phyloP scores from a whole-genome alignment of 352 stramenopile species.

The Phytophthora pseudosyringae region DNA sequence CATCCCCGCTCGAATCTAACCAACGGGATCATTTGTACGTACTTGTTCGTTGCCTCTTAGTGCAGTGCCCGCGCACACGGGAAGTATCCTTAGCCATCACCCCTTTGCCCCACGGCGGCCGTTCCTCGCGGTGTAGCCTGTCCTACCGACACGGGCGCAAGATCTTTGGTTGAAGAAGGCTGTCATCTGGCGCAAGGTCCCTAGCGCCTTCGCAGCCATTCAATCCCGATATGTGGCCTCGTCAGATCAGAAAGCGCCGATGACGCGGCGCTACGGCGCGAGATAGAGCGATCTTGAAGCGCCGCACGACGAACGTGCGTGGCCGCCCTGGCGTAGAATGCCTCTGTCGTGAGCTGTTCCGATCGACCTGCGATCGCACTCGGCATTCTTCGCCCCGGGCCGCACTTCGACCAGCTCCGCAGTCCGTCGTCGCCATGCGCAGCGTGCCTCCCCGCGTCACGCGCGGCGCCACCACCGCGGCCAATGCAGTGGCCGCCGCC shows the following conservation, averaged over 20 bases:
- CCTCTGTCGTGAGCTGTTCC: background rate
- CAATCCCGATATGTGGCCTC: slow-evolving; percentile 19
- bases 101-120: background rate
- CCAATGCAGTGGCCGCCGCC: slow-evolving; percentile 22
- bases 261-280: slow-evolving; percentile 12
- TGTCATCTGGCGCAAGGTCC: slow-evolving; percentile 7
- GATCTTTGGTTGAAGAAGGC: slow-evolving; percentile 6
- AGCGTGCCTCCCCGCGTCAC: slow-evolving; percentile 24
- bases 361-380: slow-evolving; percentile 18
- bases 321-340: too few relatives aligned
- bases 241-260: slow-evolving; percentile 19
- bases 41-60: too few relatives aligned
- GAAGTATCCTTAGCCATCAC: too few relatives aligned
- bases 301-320: slow-evolving; percentile 9
- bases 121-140: background rate
- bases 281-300: slow-evolving; percentile 30
- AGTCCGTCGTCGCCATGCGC: slow-evolving; percentile 15
- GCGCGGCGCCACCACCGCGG: slow-evolving; percentile 16
- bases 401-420: background rate
- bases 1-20: too few relatives aligned
- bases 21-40: too few relatives aligned
- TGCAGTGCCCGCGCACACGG: too few relatives aligned
- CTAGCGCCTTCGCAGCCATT: slow-evolving; percentile 3
- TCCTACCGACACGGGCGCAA: slow-evolving; percentile 5
- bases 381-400: slow-evolving; percentile 13